Evolutionary conservation across 176 grass and related monocot species (phyloP).

Genomic region (Carex littledalei): DNA sequence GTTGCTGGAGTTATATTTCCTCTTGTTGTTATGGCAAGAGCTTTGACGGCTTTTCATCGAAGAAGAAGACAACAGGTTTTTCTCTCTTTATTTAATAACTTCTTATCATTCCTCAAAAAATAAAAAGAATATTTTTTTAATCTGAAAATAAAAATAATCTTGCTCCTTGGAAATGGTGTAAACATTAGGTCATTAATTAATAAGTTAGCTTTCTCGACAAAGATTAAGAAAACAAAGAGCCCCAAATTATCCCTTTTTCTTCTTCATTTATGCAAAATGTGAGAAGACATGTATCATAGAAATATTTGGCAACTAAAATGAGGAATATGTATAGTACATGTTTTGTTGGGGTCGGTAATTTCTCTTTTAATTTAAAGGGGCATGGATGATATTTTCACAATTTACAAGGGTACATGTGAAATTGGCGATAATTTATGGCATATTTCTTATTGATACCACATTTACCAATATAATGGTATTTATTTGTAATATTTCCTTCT

Average conservation of each 20-base stretch:
- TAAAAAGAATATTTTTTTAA: no score
- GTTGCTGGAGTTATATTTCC: constrained; percentile 65
- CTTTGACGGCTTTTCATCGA: constrained; percentile 48
- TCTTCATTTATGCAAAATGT: background rate
- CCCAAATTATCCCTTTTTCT: background rate
- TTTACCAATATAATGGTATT: background rate
- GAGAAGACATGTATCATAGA: background rate
- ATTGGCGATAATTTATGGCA: background rate
- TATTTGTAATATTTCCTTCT: constrained; percentile 4
- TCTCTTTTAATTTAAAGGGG: background rate
- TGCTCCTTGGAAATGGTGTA: background rate
- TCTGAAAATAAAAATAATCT: background rate
- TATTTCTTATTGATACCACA: background rate
- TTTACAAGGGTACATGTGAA: background rate
- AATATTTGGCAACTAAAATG: background rate
- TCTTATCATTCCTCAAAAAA: background rate
- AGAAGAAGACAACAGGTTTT: constrained; percentile 61
- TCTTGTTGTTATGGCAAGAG: constrained; percentile 60
- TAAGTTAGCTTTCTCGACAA: background rate
- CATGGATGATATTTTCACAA: background rate
- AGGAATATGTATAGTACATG: background rate
- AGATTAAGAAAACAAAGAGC: background rate
- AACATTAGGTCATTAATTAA: background rate
- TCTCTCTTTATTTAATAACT: background rate
- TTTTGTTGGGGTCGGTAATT: background rate